A percentile compares a stretch with the other conserved stretches of the same genome.
phyloP scores from a whole-genome alignment of 176 grass and related monocot genomes.

The Eleusine indica region DNA sequence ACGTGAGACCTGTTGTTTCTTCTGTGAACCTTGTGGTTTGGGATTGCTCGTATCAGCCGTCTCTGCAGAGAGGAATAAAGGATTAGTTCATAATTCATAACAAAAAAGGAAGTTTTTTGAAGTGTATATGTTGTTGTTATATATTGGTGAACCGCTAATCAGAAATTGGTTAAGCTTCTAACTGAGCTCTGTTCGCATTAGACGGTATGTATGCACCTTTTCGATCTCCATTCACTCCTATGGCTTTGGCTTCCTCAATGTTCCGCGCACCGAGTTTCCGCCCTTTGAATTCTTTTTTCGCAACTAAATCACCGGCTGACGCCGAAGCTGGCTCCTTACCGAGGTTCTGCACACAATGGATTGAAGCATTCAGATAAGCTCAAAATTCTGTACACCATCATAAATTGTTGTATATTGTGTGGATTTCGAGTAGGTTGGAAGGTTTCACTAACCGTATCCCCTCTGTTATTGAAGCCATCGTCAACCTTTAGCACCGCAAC shows the following conservation, averaged over 20 bases:
- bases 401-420: not conserved
- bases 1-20: not conserved
- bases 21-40: not conserved
- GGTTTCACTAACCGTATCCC: constrained; percentile 18
- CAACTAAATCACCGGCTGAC: not conserved
- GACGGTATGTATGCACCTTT: not conserved
- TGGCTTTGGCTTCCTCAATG: not conserved
- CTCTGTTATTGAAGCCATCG: not conserved
- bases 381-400: not conserved
- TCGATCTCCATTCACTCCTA: not conserved
- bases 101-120: not conserved
- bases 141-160: not conserved
- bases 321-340: not conserved
- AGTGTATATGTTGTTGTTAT: not conserved
- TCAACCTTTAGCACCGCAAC: constrained; percentile 20
- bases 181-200: not conserved
- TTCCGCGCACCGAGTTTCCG: constrained; percentile 24
- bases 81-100: not conserved
- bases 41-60: not conserved
- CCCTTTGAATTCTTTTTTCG: not conserved
- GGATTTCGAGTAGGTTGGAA: not conserved
- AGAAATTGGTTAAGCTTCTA: not conserved
- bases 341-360: not conserved
- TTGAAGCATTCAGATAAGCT: not conserved
- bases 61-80: not conserved